Percentiles rank a stretch among this genome's conserved stretches.
These are phyloP conservation scores for Phytophthora kernoviae DNA, from an alignment of 352 stramenopile species.

Conservation along the genomic window DNA sequence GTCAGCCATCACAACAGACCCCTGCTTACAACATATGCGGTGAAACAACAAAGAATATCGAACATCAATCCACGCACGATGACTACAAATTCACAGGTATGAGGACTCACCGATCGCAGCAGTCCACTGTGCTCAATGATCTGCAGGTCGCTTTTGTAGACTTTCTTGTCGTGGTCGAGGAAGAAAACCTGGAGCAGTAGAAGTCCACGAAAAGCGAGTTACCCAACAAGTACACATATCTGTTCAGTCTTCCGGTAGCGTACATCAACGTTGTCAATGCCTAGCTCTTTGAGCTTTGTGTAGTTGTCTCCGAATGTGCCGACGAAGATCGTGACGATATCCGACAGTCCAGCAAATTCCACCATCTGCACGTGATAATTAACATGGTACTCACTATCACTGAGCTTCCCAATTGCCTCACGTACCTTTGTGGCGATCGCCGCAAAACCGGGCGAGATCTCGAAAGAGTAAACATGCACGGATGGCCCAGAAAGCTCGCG, in stretches of 20 bases:
- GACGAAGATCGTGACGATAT: slow-evolving; percentile 41
- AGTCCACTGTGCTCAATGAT: slow-evolving; percentile 38
- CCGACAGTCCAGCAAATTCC: slow-evolving; percentile 32
- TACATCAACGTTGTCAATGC: slow-evolving; percentile 40
- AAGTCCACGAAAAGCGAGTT: background rate
- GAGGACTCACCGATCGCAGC: slow-evolving; percentile 25
- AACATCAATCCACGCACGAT: background rate
- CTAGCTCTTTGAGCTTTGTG: slow-evolving; percentile 26
- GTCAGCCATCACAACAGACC: slow-evolving; percentile 42
- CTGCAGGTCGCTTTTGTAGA: slow-evolving; percentile 38
- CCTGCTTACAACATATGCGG: slow-evolving; percentile 26
- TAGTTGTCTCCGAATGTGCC: slow-evolving; percentile 39
- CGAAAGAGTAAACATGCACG: slow-evolving; percentile 51
- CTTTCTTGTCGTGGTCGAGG: slow-evolving; percentile 42
- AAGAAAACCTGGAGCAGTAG: slow-evolving; percentile 36
- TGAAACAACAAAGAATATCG: background rate
- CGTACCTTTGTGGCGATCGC: slow-evolving; percentile 41
- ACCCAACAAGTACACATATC: background rate
- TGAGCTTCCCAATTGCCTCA: too few relatives aligned
- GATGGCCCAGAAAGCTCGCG: slow-evolving; percentile 24
- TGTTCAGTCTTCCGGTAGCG: slow-evolving; percentile 1
- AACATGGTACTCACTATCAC: background rate
- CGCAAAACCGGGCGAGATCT: slow-evolving; percentile 40
- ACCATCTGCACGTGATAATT: slow-evolving; percentile 27
- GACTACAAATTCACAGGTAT: background rate